phyloP scores from a whole-genome alignment of 306 rosid species.

The Cucurbita moschata region DNA sequence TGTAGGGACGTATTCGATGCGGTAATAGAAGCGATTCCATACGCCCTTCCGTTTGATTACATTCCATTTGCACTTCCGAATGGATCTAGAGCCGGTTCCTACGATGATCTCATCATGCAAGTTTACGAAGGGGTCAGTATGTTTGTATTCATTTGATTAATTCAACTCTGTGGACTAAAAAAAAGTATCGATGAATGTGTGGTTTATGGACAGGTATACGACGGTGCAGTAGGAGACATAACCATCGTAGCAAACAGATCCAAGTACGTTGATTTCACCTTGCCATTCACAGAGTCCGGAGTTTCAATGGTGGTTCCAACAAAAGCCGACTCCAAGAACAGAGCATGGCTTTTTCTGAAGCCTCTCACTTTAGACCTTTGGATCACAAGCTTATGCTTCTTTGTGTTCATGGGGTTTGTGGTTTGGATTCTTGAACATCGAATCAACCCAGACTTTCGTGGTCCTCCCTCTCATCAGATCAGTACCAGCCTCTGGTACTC shows the following conservation, averaged over 20 bases:
- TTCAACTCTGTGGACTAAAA: too few species aligned
- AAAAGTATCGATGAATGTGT: too few species aligned
- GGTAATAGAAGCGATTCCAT: conserved; percentile 21
- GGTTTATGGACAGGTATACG: conserved; percentile 20
- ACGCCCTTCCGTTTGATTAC: conserved; percentile 33
- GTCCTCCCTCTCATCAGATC: too few species aligned
- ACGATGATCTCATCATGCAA: conserved; percentile 24
- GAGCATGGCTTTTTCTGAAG: conserved; percentile 50
- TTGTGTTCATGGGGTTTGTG: too few species aligned
- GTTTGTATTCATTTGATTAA: too few species aligned
- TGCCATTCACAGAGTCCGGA: conserved; percentile 51
- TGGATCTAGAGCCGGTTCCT: conserved; percentile 19
- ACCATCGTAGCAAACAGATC: conserved; percentile 38
- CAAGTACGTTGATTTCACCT: conserved; percentile 32
- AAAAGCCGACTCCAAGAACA: conserved; percentile 13
- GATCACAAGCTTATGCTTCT: too few species aligned
- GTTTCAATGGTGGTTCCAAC: conserved; percentile 48
- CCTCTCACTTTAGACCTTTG: conserved; percentile 12
- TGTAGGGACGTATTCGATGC: conserved; percentile 41
- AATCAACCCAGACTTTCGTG: too few species aligned
- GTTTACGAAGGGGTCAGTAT: conserved; percentile 29
- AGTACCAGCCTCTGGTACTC: too few species aligned
- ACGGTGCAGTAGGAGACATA: conserved; percentile 25
- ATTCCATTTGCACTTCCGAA: conserved; percentile 11
- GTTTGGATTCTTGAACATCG: too few species aligned